These are phyloP conservation scores for Cryptosporidium viatorum DNA, from an alignment of 169 alveolate genomes.

Conservation along the genomic window DNA sequence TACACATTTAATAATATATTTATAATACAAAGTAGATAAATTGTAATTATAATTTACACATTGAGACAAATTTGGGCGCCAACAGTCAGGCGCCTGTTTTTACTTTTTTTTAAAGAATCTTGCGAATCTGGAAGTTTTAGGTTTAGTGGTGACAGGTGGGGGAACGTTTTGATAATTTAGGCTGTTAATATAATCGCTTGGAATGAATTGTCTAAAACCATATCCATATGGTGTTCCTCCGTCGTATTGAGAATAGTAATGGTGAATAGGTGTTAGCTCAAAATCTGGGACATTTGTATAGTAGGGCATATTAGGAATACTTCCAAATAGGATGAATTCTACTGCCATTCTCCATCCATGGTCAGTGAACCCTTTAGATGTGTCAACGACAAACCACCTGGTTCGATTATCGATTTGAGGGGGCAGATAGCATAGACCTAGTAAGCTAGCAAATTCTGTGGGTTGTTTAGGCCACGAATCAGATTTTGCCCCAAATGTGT, in stretches of 20 bases:
- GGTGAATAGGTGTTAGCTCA: slow-evolving; percentile 63
- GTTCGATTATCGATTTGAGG: slow-evolving; percentile 67
- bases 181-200: background rate
- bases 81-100: background rate
- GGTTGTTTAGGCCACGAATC: slow-evolving; percentile 68
- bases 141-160: background rate
- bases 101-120: background rate
- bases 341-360: slow-evolving; percentile 68
- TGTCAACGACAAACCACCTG: slow-evolving; percentile 64
- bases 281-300: slow-evolving; percentile 63
- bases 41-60: too few relatives aligned
- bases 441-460: slow-evolving; percentile 54
- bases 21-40: background rate
- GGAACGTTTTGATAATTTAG: background rate
- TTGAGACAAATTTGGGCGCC: slow-evolving; percentile 2
- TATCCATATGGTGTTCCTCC: slow-evolving; percentile 28
- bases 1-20: background rate
- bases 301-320: slow-evolving; percentile 51
- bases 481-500: slow-evolving; percentile 51
- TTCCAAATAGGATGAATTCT: slow-evolving; percentile 53
- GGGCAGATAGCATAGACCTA: slow-evolving; percentile 58
- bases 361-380: slow-evolving; percentile 55
- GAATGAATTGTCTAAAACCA: slow-evolving; percentile 34
- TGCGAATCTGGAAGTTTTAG: background rate
- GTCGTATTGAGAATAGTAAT: slow-evolving; percentile 42